Base-by-base conservation (phyloP, 257 asterid genomes). In the Ligustrum vulgare region DNA sequence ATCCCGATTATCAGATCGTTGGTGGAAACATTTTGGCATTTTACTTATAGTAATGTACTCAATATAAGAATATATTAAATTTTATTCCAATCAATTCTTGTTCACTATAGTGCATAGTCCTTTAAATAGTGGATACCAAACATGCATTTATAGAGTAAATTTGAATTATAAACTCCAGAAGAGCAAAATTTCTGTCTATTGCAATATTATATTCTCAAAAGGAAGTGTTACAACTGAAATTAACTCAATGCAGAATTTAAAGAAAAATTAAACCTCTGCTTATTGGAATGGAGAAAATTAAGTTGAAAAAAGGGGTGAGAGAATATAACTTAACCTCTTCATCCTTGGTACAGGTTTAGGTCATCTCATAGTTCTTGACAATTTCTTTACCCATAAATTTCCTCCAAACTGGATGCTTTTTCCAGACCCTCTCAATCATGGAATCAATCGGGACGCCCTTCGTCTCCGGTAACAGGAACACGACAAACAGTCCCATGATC, bases 391-490 rank as follows among this genome's bases (percentile, higher is more conserved):
- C 66, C 32, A 12, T 65, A 28, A 79, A 86, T 10, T 60, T 83
- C 71, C 80, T 83, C 90, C 90, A 86, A 10, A 83, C 77, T 0
- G 90, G 88, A 16, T 86, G 88, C 23, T 71, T 39, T 37, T 70
- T 86, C 90, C 90, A 86, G 0, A 86, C 80, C 83, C 72, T 79
- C 16, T 86, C 88, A 0, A 63, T 39, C 6, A 86, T 75, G 65
- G 39, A 31, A 6, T 87, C 87, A 35, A 79, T 73, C 16, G 86
- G 81, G 0, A 87, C 76, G 7, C 91, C 91, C 71, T 84, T 84
- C 0, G 91, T 87, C 78, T 87, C 91, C 0, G 91, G 91, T 71
- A 87, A 2, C 6, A 87, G 76, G 62, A 82, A 82, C 66, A 67
- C 1, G 0, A 79, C 89, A 11, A 87, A 87, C 23, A 82, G 1